A percentile compares a stretch with the other conserved stretches of the same genome.
phyloP scores from a whole-genome alignment of 1,139 yeast species.

The Blastobotrys malaysiensis region DNA sequence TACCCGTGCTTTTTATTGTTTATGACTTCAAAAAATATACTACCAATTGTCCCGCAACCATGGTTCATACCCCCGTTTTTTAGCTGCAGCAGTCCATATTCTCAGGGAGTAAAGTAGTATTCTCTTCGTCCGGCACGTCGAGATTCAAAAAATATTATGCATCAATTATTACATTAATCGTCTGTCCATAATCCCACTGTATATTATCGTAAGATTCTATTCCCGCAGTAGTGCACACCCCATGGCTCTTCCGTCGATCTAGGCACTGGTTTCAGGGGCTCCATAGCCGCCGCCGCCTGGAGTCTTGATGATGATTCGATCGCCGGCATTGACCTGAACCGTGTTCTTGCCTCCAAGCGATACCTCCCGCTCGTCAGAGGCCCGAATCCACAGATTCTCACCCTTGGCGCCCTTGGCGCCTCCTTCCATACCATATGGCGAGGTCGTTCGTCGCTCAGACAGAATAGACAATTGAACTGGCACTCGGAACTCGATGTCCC shows the following conservation, averaged over 20 bases:
- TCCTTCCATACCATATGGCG: slow-evolving; percentile 59
- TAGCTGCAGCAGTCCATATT: neutral
- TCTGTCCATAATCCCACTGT: too few species aligned
- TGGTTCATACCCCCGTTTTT: neutral
- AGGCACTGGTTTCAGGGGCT: neutral
- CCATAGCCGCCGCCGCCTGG: slow-evolving; percentile 47
- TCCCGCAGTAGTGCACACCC: too few species aligned
- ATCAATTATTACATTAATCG: too few species aligned
- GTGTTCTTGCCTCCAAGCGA: slow-evolving; percentile 58
- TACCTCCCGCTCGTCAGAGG: slow-evolving; percentile 27
- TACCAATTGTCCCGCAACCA: neutral
- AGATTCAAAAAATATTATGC: too few species aligned
- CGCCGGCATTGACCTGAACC: slow-evolving; percentile 47
- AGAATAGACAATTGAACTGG: slow-evolving; percentile 54
- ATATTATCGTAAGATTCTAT: too few species aligned
- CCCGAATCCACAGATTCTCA: slow-evolving; percentile 47
- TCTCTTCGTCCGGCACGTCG: too few species aligned
- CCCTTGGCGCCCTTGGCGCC: slow-evolving; percentile 59
- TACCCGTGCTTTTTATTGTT: neutral
- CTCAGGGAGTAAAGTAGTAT: too few species aligned
- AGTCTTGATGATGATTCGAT: slow-evolving; percentile 46
- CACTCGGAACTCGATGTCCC: slow-evolving; percentile 56
- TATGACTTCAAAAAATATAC: neutral
- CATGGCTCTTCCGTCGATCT: too few species aligned
- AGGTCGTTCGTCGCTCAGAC: slow-evolving; percentile 54